phyloP scores from a whole-genome alignment of 441 rosid genomes.

The Biscutella auriculata region DNA sequence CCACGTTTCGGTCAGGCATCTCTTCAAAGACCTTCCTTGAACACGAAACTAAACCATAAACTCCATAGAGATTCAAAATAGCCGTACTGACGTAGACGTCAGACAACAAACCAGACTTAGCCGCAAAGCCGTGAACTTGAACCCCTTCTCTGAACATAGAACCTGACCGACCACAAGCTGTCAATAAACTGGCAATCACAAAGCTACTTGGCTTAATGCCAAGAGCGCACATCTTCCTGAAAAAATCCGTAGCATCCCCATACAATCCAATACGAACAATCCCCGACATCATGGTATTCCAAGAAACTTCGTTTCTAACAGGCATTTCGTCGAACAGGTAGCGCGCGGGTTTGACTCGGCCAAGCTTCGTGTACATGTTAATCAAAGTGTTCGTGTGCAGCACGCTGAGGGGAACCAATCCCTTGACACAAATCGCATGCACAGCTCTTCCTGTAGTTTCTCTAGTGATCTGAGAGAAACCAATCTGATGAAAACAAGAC shows the following conservation, averaged over 20 bases:
- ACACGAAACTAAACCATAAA: constrained; percentile 30
- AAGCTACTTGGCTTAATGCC: constrained; percentile 48
- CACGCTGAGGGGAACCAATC: constrained; percentile 29
- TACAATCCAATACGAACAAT: constrained; percentile 42
- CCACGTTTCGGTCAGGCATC: constrained; percentile 71
- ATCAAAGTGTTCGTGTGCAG: constrained; percentile 37
- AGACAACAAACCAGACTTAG: constrained; percentile 40
- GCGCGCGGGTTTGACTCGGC: constrained; percentile 32
- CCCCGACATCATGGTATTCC: constrained; percentile 78
- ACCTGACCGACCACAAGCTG: constrained; percentile 61
- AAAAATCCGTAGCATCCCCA: constrained; percentile 32
- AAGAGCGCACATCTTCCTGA: constrained; percentile 30
- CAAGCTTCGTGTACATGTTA: constrained; percentile 50
- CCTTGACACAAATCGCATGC: constrained; percentile 62
- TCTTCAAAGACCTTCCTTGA: constrained; percentile 64
- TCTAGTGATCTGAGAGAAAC: constrained; percentile 62
- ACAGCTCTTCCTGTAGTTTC: constrained; percentile 47
- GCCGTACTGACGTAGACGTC: constrained; percentile 80
- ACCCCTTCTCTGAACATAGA: constrained; percentile 49
- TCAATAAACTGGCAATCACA: constrained; percentile 59
- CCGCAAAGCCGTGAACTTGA: constrained; percentile 54
- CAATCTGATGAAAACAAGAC: constrained; percentile 52
- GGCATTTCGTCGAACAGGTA: constrained; percentile 62
- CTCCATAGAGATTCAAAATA: constrained; percentile 66
- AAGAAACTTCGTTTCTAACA: constrained; percentile 52